phyloP scores from a whole-genome alignment of 305 asterid species.

The Vinca major region DNA sequence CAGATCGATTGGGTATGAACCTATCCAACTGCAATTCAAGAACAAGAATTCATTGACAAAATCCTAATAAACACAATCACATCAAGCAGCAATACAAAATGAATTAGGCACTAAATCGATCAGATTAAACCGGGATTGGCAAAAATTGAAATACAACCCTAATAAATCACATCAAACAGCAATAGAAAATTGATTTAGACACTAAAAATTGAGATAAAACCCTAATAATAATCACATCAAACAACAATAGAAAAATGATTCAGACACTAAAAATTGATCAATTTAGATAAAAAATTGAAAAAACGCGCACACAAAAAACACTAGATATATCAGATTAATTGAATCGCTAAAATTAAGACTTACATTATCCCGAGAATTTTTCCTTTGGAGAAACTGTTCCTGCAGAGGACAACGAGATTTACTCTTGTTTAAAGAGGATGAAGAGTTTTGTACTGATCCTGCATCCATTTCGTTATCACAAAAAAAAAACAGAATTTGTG shows the following conservation, averaged over 20 bases:
- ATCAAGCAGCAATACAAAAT: neutral
- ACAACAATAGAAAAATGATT: neutral
- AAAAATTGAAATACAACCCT: too few species aligned
- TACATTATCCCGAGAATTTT: constrained; percentile 65
- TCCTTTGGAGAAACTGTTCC: constrained; percentile 50
- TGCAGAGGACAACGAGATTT: constrained; percentile 61
- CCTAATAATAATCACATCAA: neutral
- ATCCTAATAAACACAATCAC: neutral
- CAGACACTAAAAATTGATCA: neutral
- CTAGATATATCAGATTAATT: too few species aligned
- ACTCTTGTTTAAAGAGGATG: constrained; percentile 40
- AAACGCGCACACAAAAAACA: too few species aligned
- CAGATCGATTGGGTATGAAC: constrained; percentile 89
- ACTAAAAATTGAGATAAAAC: too few species aligned
- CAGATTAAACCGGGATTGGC: too few species aligned
- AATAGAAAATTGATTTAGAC: neutral
- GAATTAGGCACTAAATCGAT: neutral
- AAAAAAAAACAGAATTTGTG: constrained; percentile 12
- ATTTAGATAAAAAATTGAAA: neutral
- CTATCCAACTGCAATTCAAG: constrained; percentile 56
- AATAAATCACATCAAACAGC: neutral
- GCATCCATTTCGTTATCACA: constrained; percentile 59
- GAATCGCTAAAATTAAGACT: constrained; percentile 1
- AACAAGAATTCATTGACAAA: neutral
- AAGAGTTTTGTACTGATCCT: constrained; percentile 29